Percentiles rank a stretch among this genome's conserved stretches.
Conservation (phyloP, 352 stramenopile species). For the Phytopythium litorale region DNA sequence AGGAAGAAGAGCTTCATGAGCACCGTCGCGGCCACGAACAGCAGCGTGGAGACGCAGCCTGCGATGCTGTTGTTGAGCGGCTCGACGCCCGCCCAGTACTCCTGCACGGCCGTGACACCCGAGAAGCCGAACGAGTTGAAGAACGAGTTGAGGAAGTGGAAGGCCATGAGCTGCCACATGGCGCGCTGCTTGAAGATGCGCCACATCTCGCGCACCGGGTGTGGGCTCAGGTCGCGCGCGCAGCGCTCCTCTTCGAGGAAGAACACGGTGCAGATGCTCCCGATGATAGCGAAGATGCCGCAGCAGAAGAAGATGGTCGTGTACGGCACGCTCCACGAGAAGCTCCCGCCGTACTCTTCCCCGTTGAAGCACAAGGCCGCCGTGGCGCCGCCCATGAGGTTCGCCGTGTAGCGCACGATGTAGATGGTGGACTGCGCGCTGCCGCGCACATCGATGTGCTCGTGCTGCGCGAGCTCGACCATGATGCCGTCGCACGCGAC, state of each 20-base stretch:
- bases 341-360: slow-evolving; percentile 53
- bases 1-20: slow-evolving; percentile 61
- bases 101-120: slow-evolving; percentile 43
- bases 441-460: slow-evolving; percentile 58
- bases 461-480: slow-evolving; percentile 66
- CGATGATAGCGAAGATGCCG: slow-evolving; percentile 31
- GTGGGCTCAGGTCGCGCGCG: slow-evolving; percentile 17
- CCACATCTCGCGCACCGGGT: slow-evolving; percentile 61
- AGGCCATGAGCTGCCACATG: slow-evolving; percentile 67
- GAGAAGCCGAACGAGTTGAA: slow-evolving; percentile 54
- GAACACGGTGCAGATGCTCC: slow-evolving; percentile 31
- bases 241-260: slow-evolving; percentile 43
- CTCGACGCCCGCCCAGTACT: slow-evolving; percentile 55
- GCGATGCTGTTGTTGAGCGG: slow-evolving; percentile 56
- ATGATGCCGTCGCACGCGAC: slow-evolving; percentile 65
- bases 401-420: slow-evolving; percentile 53
- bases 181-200: slow-evolving; percentile 64
- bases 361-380: slow-evolving; percentile 64
- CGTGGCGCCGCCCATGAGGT: slow-evolving; percentile 35
- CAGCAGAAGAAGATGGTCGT: slow-evolving; percentile 57
- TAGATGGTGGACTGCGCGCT: slow-evolving; percentile 63
- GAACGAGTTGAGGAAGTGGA: slow-evolving; percentile 66
- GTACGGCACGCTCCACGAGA: slow-evolving; percentile 46
- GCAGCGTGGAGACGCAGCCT: slow-evolving; percentile 39
- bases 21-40: slow-evolving; percentile 47